These are phyloP conservation scores for Tritrichomonas foetus DNA, from an alignment of 208 protist genomes.

Conservation along the genomic window DNA sequence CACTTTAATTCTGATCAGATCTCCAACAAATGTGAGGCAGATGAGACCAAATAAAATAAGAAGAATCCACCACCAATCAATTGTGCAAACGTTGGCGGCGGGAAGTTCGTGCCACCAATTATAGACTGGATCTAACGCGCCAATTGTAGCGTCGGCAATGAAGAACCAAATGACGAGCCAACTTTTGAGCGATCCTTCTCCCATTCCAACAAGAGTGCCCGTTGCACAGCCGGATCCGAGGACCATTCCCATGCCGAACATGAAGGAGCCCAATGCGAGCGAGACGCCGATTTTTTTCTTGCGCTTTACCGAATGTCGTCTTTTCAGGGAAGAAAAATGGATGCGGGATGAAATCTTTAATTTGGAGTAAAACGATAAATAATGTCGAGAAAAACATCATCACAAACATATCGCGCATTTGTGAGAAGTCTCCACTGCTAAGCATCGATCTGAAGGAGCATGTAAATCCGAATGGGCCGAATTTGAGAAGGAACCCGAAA, in stretches of 20 bases:
- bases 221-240: neutral
- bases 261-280: neutral
- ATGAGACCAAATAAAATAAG: neutral
- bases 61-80: neutral
- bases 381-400: neutral
- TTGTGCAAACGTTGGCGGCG: neutral
- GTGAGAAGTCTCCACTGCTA: neutral
- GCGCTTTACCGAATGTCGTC: neutral
- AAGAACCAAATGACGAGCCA: neutral
- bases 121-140: neutral
- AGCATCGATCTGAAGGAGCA: neutral
- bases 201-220: neutral
- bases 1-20: neutral
- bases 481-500: conserved; percentile 15
- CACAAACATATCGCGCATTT: neutral
- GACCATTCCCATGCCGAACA: conserved; percentile 34
- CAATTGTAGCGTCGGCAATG: neutral
- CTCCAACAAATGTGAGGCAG: neutral
- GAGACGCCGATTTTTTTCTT: neutral
- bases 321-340: neutral
- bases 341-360: neutral
- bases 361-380: neutral
- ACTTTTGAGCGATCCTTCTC: neutral
- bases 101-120: neutral
- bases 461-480: neutral